Percentiles rank a stretch among this genome's conserved stretches.
Conservation (phyloP, 129 eudicot genomes). For the Calendula officinalis region DNA sequence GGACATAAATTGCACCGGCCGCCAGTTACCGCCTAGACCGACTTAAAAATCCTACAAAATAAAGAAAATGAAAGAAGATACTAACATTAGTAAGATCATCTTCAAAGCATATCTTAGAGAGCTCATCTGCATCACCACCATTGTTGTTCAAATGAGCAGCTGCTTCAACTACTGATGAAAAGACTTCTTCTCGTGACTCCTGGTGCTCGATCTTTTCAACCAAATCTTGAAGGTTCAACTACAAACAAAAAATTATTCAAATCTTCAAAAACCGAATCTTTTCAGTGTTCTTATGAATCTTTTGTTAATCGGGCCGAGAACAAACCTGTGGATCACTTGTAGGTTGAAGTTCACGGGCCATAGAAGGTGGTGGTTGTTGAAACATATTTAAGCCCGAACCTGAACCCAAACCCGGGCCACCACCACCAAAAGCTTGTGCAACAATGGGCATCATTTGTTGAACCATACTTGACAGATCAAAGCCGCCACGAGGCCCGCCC, state of each 20-base stretch:
- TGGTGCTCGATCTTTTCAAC: conserved; percentile 55
- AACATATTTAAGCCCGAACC: no score
- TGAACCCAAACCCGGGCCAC: conserved; percentile 22
- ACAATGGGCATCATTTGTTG: conserved; percentile 99
- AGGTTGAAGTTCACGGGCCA: conserved; percentile 27
- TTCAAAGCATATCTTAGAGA: conserved; percentile 47
- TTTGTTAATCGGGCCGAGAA: conserved; percentile 16
- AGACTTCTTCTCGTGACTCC: conserved; percentile 55
- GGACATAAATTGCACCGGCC: no score
- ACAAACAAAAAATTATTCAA: neutral
- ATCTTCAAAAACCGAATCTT: neutral
- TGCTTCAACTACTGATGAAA: conserved; percentile 63
- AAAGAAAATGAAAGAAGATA: neutral
- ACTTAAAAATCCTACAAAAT: neutral
- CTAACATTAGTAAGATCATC: conserved; percentile 68
- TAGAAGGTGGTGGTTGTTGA: conserved; percentile 33
- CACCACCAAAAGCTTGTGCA: conserved; percentile 87
- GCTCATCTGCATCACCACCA: conserved; percentile 37
- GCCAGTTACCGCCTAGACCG: no score
- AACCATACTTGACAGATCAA: conserved; percentile 81
- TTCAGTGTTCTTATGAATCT: neutral
- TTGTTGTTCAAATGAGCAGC: conserved; percentile 34
- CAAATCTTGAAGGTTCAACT: conserved; percentile 49
- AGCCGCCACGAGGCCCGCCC: conserved; percentile 50
- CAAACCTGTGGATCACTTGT: conserved; percentile 61